A percentile compares a stretch with the other conserved stretches of the same genome.
These are phyloP conservation scores for Gracilaria gracilis DNA, from an alignment of 23 red algal genomes.

Conservation along the genomic window DNA sequence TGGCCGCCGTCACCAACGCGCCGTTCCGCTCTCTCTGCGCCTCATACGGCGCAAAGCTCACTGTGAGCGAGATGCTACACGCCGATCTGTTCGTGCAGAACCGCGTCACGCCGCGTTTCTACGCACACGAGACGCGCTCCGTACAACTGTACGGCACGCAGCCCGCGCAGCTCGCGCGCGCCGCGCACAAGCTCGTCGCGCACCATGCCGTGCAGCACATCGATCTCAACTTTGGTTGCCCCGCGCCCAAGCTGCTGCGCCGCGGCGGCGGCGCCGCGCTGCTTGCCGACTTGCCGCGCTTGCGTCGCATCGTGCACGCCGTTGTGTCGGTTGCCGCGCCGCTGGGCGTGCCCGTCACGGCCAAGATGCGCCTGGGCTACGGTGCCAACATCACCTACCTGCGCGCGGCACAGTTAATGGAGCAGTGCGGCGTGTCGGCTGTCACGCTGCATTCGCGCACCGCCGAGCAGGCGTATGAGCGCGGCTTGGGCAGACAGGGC, in stretches of 20 bases:
- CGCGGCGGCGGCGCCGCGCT: conserved; percentile 78
- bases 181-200: conserved; percentile 36
- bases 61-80: conserved; percentile 75
- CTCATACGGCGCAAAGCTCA: conserved; percentile 41
- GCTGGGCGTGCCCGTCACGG: conserved; percentile 53
- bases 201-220: conserved; percentile 37
- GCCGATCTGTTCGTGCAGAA: conserved; percentile 27
- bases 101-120: conserved; percentile 10
- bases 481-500: conserved; percentile 16
- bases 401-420: conserved; percentile 17
- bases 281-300: conserved; percentile 12
- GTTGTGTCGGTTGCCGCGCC: conserved; percentile 38
- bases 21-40: conserved; percentile 72
- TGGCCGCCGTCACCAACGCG: conserved; percentile 75
- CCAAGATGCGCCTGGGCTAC: conserved; percentile 67
- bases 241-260: conserved; percentile 61
- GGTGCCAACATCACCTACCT: conserved; percentile 43
- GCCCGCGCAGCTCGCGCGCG: conserved; percentile 1
- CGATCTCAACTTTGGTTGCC: conserved; percentile 85
- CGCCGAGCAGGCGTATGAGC: conserved; percentile 49
- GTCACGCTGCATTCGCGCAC: conserved; percentile 64
- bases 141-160: conserved; percentile 69
- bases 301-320: conserved; percentile 20
- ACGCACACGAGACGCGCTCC: conserved; percentile 30
- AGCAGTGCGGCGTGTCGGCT: conserved; percentile 50